Percentiles rank a stretch among this genome's conserved stretches.
phyloP scores from a whole-genome alignment of 164 flowering plant genomes.

The Echeveria elegans region DNA sequence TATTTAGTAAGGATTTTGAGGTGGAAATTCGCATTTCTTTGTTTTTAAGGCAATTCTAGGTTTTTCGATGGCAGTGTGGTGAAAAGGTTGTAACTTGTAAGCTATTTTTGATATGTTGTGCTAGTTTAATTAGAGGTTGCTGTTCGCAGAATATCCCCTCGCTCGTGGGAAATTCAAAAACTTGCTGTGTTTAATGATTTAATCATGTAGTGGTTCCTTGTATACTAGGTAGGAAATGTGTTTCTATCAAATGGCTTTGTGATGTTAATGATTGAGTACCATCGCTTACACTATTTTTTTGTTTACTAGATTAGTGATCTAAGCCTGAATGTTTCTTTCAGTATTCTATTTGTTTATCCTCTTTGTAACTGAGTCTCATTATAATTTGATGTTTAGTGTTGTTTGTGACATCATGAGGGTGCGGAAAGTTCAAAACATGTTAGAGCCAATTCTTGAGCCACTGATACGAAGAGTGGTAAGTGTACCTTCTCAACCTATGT shows the following conservation, averaged over 20 bases:
- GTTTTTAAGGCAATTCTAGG: background rate
- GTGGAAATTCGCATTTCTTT: background rate
- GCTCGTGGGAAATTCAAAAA: no score
- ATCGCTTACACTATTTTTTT: background rate
- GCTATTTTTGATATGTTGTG: no score
- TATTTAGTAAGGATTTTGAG: background rate
- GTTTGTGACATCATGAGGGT: conserved; percentile 43
- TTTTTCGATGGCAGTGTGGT: no score
- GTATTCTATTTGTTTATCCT: background rate
- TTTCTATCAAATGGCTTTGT: background rate
- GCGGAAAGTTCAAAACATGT: conserved; percentile 29
- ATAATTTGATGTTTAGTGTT: conserved; percentile 26
- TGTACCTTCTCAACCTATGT: conserved; percentile 2
- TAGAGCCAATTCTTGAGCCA: conserved; percentile 62
- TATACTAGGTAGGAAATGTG: background rate
- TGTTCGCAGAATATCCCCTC: no score
- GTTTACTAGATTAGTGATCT: background rate
- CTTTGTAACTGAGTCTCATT: background rate
- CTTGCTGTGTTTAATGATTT: background rate
- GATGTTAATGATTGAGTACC: background rate
- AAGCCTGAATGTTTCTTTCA: background rate
- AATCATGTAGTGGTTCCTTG: background rate
- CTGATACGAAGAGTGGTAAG: conserved; percentile 57
- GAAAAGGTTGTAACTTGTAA: no score
- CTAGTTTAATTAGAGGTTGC: no score